Base-by-base conservation (phyloP, 2,329 filamentous ascomycete genomes). In the Intubia oerlemansii region DNA sequence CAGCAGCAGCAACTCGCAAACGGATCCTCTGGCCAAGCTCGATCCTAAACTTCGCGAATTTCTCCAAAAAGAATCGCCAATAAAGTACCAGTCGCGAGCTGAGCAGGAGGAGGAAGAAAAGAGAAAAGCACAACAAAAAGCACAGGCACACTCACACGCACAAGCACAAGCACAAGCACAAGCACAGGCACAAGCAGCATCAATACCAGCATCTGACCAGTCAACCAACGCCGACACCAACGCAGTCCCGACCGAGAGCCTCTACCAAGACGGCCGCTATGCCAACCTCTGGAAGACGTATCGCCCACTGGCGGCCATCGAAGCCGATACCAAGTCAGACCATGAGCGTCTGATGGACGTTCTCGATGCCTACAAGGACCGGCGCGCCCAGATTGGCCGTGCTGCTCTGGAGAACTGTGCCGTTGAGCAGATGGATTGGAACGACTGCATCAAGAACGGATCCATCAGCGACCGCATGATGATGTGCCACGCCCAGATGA, bases 201-300 rank as follows among this genome's bases (percentile, higher is more conserved):
- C n/a, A 7, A 24, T 24, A 33, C 24, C 13, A 31, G 13, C 13
- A 26, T 21, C 8, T n/a, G 19, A n/a, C 19, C 24, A 25, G 19
- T n/a, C 22, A 25, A 28, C 17, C 14, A 21, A 17, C 13, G 4
- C 15, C 8, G 11, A 10, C 8, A 31, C 25, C 28, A 13, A 17
- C 9, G 20, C 8, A 4, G 56, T 66, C 5, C 65, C 64, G 1
- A 40, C 43, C 1, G 53, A 59, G 37, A 66, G 60, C 39, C 49
- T 66, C 15, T 70, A 57, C 44, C 61, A 56, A 32, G 65, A 70
- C 42, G 65, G 65, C n/a, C 59, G 65, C 25, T 70, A 70, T 51
- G 81, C 84, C 32, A 66, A 95, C 47, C 59, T 98, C 18, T 98
- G 88, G 88, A 85, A 82, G 52, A 80, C 66, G 33, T 98, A 98